Conservation (phyloP, 2,329 filamentous ascomycete species). For the Ilyonectria mors-panacis region DNA sequence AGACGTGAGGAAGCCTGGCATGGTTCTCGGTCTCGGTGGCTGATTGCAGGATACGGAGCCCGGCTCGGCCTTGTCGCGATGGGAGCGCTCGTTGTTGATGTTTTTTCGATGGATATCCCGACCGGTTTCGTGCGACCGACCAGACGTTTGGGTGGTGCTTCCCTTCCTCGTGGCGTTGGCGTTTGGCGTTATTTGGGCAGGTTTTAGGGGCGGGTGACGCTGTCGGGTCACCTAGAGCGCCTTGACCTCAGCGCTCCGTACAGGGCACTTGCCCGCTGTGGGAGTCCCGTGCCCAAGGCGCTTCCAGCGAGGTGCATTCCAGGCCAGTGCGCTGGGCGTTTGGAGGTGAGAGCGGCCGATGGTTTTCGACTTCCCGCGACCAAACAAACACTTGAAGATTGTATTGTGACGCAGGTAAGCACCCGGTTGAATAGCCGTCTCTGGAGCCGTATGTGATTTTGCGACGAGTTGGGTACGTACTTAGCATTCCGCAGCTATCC, state of each 20-base stretch:
- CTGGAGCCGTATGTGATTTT: background rate
- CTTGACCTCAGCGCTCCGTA: slow-evolving; percentile 22
- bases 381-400: background rate
- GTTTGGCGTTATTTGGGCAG: slow-evolving; percentile 29
- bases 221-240: slow-evolving; percentile 32
- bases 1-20: slow-evolving; percentile 54
- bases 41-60: slow-evolving; percentile 37
- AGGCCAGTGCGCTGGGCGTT: slow-evolving; percentile 7
- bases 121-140: slow-evolving; percentile 43
- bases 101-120: slow-evolving; percentile 46
- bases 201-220: slow-evolving; percentile 21
- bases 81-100: slow-evolving; percentile 47
- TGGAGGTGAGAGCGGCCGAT: background rate
- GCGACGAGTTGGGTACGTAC: background rate
- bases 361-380: background rate
- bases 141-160: slow-evolving; percentile 32
- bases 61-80: slow-evolving; percentile 45
- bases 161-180: slow-evolving; percentile 36
- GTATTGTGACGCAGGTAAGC: too few species aligned
- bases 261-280: slow-evolving; percentile 31
- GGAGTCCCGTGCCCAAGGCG: slow-evolving; percentile 12
- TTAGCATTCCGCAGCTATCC: background rate
- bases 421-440: background rate
- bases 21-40: slow-evolving; percentile 50
- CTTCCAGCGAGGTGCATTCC: slow-evolving; percentile 11